These are phyloP conservation scores for Chrysophaeum taylorii DNA, from an alignment of 352 stramenopile genomes.

Conservation along the genomic window DNA sequence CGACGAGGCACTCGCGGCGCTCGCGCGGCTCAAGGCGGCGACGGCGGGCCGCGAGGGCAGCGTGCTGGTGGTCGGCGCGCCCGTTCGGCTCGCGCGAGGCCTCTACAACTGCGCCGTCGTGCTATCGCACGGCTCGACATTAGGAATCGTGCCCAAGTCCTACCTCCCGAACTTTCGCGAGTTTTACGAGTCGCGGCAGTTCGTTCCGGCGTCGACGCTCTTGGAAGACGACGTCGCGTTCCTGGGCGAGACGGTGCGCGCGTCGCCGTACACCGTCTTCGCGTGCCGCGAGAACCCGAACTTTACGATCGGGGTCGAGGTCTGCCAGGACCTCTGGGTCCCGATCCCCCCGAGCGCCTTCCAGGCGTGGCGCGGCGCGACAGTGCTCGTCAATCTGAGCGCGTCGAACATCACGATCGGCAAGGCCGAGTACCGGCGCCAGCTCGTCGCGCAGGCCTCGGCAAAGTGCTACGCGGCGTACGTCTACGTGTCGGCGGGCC, in stretches of 20 bases:
- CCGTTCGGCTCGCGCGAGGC: not conserved
- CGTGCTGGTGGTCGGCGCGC: not conserved
- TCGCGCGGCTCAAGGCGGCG: not conserved
- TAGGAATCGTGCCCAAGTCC: not conserved
- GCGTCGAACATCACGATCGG: constrained; percentile 13
- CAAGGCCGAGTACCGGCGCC: not conserved
- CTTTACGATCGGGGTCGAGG: not conserved
- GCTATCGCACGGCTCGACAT: not conserved
- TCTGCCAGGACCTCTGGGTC: constrained; percentile 15
- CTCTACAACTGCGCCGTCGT: constrained; percentile 13
- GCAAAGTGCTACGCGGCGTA: not conserved
- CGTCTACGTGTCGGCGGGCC: not conserved
- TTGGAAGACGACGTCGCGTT: not conserved
- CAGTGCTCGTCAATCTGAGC: not conserved
- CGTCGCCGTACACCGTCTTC: not conserved
- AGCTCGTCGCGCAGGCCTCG: not conserved
- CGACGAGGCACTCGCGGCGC: not conserved
- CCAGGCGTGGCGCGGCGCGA: constrained; percentile 5
- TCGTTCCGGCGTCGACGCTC: not conserved
- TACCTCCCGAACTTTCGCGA: constrained; percentile 16
- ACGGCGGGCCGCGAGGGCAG: not conserved
- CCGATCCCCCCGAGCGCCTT: not conserved
- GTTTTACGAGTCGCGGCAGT: constrained; percentile 14
- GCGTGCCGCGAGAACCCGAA: not conserved
- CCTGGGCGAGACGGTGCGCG: not conserved